phyloP scores from a whole-genome alignment of 2,329 filamentous ascomycete genomes.

The Apiospora hydei region DNA sequence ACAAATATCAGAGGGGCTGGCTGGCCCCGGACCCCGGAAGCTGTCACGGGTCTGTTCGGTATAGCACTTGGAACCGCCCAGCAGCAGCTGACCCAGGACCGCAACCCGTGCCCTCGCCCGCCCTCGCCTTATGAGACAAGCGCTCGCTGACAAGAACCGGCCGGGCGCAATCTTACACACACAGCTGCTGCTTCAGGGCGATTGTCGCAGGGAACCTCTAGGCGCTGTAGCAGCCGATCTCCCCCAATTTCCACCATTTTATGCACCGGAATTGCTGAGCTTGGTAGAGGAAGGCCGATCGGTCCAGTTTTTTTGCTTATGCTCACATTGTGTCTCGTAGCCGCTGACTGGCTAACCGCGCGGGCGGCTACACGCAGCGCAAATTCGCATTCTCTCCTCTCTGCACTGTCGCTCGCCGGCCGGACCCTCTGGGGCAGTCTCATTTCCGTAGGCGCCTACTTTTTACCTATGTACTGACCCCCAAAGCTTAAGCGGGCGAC shows the following conservation, averaged over 20 bases:
- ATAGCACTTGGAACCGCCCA: background rate
- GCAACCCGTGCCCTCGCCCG: background rate
- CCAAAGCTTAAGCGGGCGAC: constrained; percentile 21
- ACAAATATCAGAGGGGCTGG: constrained; percentile 17
- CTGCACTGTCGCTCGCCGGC: constrained; percentile 4
- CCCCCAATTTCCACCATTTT: constrained; percentile 12
- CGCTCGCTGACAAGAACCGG: constrained; percentile 8
- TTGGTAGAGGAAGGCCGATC: background rate
- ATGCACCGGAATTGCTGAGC: background rate
- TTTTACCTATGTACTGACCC: background rate
- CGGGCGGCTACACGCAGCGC: constrained; percentile 24
- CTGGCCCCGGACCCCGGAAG: constrained; percentile 21
- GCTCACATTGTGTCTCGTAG: background rate
- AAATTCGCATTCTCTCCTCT: background rate
- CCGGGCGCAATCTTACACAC: background rate
- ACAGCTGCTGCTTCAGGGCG: background rate
- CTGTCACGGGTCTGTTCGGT: constrained; percentile 19
- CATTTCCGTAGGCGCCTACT: constrained; percentile 22
- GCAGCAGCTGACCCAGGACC: constrained; percentile 8
- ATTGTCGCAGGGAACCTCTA: constrained; percentile 4
- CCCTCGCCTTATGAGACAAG: constrained; percentile 21
- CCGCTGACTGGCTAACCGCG: constrained; percentile 22
- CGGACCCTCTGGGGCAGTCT: background rate
- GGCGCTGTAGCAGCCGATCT: constrained; percentile 3
- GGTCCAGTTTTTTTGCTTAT: background rate